These are phyloP conservation scores for Magnusiomyces ingens DNA, from an alignment of 1,139 yeast genomes.

Conservation along the genomic window DNA sequence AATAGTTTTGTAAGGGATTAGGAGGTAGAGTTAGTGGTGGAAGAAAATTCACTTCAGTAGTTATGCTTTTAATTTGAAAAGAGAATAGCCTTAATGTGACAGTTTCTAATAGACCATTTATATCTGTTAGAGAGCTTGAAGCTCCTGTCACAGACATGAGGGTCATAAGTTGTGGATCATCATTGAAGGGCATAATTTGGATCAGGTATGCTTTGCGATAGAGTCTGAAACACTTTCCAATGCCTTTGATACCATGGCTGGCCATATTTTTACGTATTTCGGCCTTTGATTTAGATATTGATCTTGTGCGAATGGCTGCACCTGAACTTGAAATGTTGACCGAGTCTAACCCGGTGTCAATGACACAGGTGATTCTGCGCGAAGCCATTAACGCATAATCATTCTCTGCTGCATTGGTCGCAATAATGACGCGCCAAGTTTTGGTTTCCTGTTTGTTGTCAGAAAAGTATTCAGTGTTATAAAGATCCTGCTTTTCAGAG, in stretches of 20 bases:
- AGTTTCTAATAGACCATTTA: conserved; percentile 80
- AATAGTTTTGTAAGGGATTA: background rate
- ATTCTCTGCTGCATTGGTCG: conserved; percentile 72
- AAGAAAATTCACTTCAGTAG: background rate
- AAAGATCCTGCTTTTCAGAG: background rate
- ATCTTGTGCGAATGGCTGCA: conserved; percentile 6
- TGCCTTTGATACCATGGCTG: conserved; percentile 48
- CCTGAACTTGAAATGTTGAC: conserved; percentile 2
- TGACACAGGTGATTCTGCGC: conserved; percentile 9
- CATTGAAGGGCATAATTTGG: conserved; percentile 68
- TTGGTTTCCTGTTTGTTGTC: conserved; percentile 65
- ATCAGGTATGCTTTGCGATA: conserved; percentile 83
- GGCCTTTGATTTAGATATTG: conserved; percentile 21
- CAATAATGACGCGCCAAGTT: conserved; percentile 59
- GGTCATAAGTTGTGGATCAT: conserved; percentile 54
- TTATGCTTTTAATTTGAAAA: background rate
- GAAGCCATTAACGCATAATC: conserved; percentile 9
- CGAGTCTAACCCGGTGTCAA: conserved; percentile 13
- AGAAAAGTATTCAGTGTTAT: background rate
- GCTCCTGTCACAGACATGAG: background rate
- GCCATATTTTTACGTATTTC: conserved; percentile 36
- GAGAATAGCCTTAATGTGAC: conserved; percentile 36
- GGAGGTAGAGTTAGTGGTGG: background rate
- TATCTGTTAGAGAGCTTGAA: conserved; percentile 50
- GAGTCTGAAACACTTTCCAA: conserved; percentile 87